Evolutionary conservation across 495 filamentous ascomycete genomes (phyloP).

Genomic region (Pseudevernia furfuracea): DNA sequence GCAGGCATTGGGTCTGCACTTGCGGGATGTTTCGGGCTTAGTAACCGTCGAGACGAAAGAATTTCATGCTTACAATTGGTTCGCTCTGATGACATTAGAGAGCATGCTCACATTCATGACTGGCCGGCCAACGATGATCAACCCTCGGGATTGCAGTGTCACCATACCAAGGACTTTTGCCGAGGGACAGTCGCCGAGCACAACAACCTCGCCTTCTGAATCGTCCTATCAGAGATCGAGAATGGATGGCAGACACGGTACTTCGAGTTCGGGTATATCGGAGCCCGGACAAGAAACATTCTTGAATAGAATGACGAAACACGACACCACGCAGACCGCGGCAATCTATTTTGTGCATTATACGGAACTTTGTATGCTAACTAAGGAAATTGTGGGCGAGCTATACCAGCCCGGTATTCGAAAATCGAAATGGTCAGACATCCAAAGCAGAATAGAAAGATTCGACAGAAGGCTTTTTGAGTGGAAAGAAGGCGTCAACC

Average conservation of each 20-base stretch:
- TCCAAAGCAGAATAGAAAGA: slow-evolving; percentile 49
- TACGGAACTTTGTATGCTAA: slow-evolving; percentile 45
- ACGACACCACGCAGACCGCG: slow-evolving; percentile 24
- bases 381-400: slow-evolving; percentile 45
- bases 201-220: slow-evolving; percentile 3
- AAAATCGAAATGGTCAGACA: slow-evolving; percentile 48
- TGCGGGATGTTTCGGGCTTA: slow-evolving; percentile 45
- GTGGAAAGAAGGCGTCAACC: slow-evolving; percentile 42
- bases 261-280: slow-evolving; percentile 2
- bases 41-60: slow-evolving; percentile 47
- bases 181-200: slow-evolving; percentile 23
- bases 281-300: not conserved
- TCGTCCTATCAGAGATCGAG: not conserved
- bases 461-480: slow-evolving; percentile 44
- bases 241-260: not conserved
- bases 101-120: slow-evolving; percentile 51
- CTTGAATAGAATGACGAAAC: slow-evolving; percentile 17
- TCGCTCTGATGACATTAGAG: slow-evolving; percentile 52
- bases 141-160: slow-evolving; percentile 46
- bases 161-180: slow-evolving; percentile 39
- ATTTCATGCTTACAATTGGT: slow-evolving; percentile 53
- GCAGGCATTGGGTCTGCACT: slow-evolving; percentile 52
- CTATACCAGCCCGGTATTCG: slow-evolving; percentile 53
- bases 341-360: slow-evolving; percentile 45
- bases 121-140: slow-evolving; percentile 51